phyloP scores from a whole-genome alignment of 2,329 filamentous ascomycete genomes.

The Epichloe bromicola region DNA sequence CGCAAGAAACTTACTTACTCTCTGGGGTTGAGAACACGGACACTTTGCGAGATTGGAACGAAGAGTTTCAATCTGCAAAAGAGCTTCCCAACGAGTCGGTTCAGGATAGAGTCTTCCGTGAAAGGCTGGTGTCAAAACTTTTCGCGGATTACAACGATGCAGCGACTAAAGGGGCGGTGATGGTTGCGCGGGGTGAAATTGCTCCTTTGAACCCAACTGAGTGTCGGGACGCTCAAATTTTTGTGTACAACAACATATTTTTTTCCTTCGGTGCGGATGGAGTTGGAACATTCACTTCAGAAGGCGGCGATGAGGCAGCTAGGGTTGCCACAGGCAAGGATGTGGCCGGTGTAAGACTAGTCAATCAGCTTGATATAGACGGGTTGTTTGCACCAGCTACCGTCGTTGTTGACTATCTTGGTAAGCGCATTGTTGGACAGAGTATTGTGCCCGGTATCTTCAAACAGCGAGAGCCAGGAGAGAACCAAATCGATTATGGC shows the following conservation, averaged over 20 bases:
- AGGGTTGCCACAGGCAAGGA: constrained; percentile 95
- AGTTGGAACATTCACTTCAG: constrained; percentile 89
- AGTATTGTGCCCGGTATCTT: constrained; percentile 98
- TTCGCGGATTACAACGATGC: constrained; percentile 98
- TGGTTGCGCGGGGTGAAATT: constrained; percentile 87
- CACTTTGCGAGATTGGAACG: constrained; percentile 94
- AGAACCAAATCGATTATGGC: constrained; percentile 98
- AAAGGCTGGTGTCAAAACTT: constrained; percentile 85
- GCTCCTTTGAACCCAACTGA: constrained; percentile 92
- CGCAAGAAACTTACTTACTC: constrained; percentile 85
- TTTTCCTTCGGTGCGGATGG: constrained; percentile 97
- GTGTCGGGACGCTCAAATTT: constrained; percentile 85
- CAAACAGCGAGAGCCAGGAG: constrained; percentile 92
- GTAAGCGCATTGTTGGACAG: constrained; percentile 93
- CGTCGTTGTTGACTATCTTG: constrained; percentile 91
- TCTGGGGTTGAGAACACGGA: constrained; percentile 88
- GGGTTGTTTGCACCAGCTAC: constrained; percentile 92
- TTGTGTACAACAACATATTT: constrained; percentile 99
- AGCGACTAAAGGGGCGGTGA: constrained; percentile 77
- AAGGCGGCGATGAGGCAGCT: constrained; percentile 93
- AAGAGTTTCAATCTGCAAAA: constrained; percentile 93
- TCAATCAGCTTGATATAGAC: constrained; percentile 94
- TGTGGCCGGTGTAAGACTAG: constrained; percentile 81
- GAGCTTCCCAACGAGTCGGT: constrained; percentile 89
- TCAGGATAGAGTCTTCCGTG: constrained; percentile 90